Percentiles rank a stretch among this genome's conserved stretches.
phyloP scores from a whole-genome alignment of 805 yeast genomes.

The Saturnispora zaruensis region DNA sequence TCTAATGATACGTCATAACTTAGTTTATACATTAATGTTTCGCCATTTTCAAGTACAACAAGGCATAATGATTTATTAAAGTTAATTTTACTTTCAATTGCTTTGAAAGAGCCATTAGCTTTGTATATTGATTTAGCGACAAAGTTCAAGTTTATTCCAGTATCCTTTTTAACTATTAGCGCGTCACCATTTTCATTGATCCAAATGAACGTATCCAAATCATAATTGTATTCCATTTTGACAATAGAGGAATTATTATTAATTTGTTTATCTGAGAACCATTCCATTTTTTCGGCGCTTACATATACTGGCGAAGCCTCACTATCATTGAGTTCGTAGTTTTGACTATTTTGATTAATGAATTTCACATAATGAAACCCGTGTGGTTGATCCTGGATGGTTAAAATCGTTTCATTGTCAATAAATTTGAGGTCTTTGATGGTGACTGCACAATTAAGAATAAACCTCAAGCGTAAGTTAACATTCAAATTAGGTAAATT shows the following conservation, averaged over 20 bases:
- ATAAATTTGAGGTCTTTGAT: constrained; percentile 25
- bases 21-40: constrained; percentile 31
- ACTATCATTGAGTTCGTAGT: constrained; percentile 12
- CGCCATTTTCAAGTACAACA: constrained; percentile 31
- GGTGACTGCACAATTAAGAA: constrained; percentile 29
- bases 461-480: constrained; percentile 27
- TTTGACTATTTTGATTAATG: constrained; percentile 7
- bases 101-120: constrained; percentile 7
- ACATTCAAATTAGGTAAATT: constrained; percentile 27
- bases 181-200: constrained; percentile 24
- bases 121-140: constrained; percentile 21
- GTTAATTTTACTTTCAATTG: constrained; percentile 30
- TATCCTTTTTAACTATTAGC: constrained; percentile 20
- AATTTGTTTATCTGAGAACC: constrained; percentile 22
- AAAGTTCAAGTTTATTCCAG: constrained; percentile 14
- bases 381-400: constrained; percentile 26
- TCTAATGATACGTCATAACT: constrained; percentile 25
- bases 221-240: constrained; percentile 16
- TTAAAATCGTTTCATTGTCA: constrained; percentile 20
- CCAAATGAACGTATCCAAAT: constrained; percentile 26
- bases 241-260: constrained; percentile 14
- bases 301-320: constrained; percentile 19
- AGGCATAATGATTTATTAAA: constrained; percentile 34
- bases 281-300: constrained; percentile 25
- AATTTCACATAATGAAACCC: constrained; percentile 27